Evolutionary conservation across 176 grass and related monocot genomes (phyloP), one percentile per base, ranked within the genome.

Genomic region (Themeda triandra): DNA sequence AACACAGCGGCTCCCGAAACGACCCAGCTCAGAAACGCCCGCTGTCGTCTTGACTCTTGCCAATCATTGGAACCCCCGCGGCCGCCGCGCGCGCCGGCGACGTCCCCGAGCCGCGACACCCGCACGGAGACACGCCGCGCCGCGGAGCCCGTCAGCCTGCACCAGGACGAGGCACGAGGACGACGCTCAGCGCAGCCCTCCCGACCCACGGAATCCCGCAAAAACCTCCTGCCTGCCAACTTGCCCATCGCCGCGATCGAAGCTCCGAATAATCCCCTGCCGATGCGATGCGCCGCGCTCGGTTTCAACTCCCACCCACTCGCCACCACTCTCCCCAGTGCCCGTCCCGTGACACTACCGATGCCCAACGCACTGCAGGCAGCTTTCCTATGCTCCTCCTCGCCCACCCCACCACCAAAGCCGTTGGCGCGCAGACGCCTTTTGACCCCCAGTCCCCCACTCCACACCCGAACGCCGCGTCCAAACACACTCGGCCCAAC

Each of bases 281-380:
- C 46, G 81, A 45, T 14, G 45, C 62, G 82, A 48, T 75, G 82
- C 12, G 2, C 63, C 29, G 48, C 31, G 41, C 54, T 86, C 65
- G 83, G 65, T 86, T 86, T 78, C 79, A 45, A 63, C 83, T 82
- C 79, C 87, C 88, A 71, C 51, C 83, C 23, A 56, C 58, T 24
- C 56, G 8, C 71, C 79, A 29, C 72, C 76, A 13, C 68, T 11
- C 56, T 23, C 5, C 23, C 33, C 25, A 21, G 13, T 51, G 51
- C 70, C 10, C 53, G 6, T 51, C 75, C 85, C 79, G 71, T 87
- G 85, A 74, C 82, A 85, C 69, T 59, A n/a, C 82, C 82, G 13
- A 85, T 89, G 82, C 54, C 53, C 40, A 73, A 0, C 39, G 27
- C 42, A 7, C 37, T 39, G 6, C 42, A 5, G 33, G 70, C 78